phyloP scores from a whole-genome alignment of 805 yeast genomes.

The Candida silvicultrix region DNA sequence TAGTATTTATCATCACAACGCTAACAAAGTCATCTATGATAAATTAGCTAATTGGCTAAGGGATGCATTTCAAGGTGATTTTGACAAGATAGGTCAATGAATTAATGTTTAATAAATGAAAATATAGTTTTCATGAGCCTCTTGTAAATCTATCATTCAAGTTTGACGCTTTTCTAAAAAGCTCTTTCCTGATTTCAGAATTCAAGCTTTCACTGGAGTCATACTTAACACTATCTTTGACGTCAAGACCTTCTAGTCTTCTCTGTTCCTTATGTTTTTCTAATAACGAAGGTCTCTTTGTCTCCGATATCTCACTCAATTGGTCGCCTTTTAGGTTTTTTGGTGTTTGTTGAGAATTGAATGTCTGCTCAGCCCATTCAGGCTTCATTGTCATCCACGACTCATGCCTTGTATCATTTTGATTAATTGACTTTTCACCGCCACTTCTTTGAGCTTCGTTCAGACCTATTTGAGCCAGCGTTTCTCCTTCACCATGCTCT shows the following conservation, averaged over 20 bases:
- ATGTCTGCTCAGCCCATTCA: neutral
- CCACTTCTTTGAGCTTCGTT: no score
- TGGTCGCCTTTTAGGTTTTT: no score
- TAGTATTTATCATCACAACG: conserved; percentile 65
- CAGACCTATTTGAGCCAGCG: neutral
- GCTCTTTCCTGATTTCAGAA: neutral
- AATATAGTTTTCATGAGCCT: neutral
- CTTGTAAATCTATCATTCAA: neutral
- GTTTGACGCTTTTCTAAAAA: conserved; percentile 1
- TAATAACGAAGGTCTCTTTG: neutral
- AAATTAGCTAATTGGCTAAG: conserved; percentile 59
- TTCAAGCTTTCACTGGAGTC: neutral
- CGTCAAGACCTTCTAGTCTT: neutral
- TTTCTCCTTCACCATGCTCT: neutral
- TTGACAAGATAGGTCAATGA: conserved; percentile 20
- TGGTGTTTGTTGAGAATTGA: neutral
- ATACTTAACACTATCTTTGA: neutral
- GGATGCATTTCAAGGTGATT: conserved; percentile 52
- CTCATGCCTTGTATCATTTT: neutral
- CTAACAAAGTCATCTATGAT: conserved; percentile 61
- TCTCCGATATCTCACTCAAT: no score
- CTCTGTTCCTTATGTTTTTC: neutral
- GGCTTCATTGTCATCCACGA: neutral
- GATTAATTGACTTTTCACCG: no score
- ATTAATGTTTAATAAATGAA: neutral